phyloP scores from a whole-genome alignment of 163 green algal genomes.

The Chloromonas sp. region DNA sequence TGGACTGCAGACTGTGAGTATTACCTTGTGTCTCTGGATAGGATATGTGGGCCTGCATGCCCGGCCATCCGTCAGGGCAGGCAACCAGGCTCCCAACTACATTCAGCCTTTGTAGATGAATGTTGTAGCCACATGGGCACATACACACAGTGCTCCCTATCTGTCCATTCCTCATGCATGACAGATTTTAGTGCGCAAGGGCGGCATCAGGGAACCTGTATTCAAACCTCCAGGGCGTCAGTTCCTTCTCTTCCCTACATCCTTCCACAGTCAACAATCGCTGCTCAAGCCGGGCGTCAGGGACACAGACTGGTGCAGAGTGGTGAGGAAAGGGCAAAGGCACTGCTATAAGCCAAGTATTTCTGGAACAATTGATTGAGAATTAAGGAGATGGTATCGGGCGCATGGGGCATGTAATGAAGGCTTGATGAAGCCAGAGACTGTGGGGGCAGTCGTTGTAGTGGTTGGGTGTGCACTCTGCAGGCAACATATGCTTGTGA shows the following conservation, averaged over 20 bases:
- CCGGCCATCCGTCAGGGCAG: background rate
- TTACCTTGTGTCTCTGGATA: background rate
- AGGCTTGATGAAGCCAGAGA: no score
- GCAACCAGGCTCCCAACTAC: background rate
- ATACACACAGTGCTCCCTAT: background rate
- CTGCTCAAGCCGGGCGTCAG: conserved; percentile 36
- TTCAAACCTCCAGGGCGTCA: conserved; percentile 16
- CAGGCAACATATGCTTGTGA: no score
- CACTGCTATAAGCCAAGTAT: no score
- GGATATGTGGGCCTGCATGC: background rate
- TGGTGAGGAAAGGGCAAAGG: conserved; percentile 7
- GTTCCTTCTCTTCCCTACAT: conserved; percentile 52
- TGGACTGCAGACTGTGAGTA: background rate
- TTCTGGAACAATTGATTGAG: no score
- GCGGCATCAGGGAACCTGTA: conserved; percentile 45
- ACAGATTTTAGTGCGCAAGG: conserved; percentile 49
- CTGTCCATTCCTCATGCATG: background rate
- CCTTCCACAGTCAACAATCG: conserved; percentile 42
- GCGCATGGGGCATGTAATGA: no score
- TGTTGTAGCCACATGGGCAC: background rate
- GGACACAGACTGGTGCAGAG: conserved; percentile 2
- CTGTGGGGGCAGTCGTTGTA: no score
- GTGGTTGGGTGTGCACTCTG: no score
- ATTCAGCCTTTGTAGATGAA: background rate
- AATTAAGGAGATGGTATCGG: no score